Evolutionary conservation across 2,329 filamentous ascomycete genomes (phyloP).

Genomic region (Davidsoniella eucalypti): DNA sequence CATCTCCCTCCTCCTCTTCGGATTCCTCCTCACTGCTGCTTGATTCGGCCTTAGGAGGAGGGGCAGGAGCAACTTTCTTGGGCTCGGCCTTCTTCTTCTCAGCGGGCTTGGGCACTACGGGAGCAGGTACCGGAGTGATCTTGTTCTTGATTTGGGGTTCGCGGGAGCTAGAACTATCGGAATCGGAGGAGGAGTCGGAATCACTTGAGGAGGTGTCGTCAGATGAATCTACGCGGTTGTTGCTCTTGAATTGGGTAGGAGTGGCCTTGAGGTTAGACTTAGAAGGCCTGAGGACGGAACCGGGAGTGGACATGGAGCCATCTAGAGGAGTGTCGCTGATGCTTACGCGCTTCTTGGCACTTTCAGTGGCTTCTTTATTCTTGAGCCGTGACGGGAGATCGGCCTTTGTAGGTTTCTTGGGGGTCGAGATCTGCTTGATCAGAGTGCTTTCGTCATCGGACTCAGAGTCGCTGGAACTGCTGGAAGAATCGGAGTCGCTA

Average conservation of each 20-base stretch:
- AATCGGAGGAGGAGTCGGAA: slow-evolving; percentile 14
- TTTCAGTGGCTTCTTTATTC: slow-evolving; percentile 1
- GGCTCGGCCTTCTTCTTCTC: slow-evolving; percentile 13
- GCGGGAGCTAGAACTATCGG: slow-evolving; percentile 1
- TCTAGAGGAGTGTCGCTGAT: slow-evolving; percentile 2
- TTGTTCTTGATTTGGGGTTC: not conserved
- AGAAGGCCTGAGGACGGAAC: not conserved
- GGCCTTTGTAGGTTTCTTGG: slow-evolving; percentile 14
- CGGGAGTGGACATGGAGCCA: slow-evolving; percentile 3
- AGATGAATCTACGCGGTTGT: slow-evolving; percentile 3
- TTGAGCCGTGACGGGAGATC: slow-evolving; percentile 9
- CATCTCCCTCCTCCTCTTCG: slow-evolving; percentile 12
- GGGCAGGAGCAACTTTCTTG: slow-evolving; percentile 13
- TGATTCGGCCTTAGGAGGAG: slow-evolving; percentile 13
- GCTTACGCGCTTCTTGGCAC: slow-evolving; percentile 5
- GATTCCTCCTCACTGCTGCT: slow-evolving; percentile 4
- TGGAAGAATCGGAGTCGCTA: slow-evolving; percentile 15
- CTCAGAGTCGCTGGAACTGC: slow-evolving; percentile 19
- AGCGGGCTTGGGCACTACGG: slow-evolving; percentile 8
- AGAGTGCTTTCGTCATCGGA: slow-evolving; percentile 14
- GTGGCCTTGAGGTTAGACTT: slow-evolving; percentile 7
- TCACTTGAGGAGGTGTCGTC: slow-evolving; percentile 14
- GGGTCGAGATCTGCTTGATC: slow-evolving; percentile 12
- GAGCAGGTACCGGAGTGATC: slow-evolving; percentile 8
- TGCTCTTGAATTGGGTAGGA: slow-evolving; percentile 1